phyloP scores from a whole-genome alignment of 805 yeast species.

The Vanderwaltozyma yarrowii region DNA sequence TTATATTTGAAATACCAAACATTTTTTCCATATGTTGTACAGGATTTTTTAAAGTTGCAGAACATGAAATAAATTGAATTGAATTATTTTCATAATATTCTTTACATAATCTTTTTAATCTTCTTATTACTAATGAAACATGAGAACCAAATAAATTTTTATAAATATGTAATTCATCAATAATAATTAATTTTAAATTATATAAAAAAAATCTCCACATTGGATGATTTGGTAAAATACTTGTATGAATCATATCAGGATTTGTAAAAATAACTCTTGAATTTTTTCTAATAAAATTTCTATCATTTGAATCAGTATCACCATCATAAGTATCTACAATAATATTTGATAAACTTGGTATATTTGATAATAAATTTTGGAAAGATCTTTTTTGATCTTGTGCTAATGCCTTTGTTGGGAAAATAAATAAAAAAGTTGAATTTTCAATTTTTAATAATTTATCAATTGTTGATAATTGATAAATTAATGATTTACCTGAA shows the following conservation, averaged over 20 bases:
- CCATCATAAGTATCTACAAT: constrained; percentile 85
- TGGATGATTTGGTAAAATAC: constrained; percentile 68
- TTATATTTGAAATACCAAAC: constrained; percentile 55
- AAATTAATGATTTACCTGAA: constrained; percentile 89
- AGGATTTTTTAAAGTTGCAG: constrained; percentile 84
- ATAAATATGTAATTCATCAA: constrained; percentile 81
- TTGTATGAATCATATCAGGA: constrained; percentile 87
- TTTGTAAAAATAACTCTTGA: constrained; percentile 85
- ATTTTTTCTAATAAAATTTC: constrained; percentile 44
- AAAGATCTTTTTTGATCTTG: constrained; percentile 92
- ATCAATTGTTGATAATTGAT: constrained; percentile 73
- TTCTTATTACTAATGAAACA: constrained; percentile 73
- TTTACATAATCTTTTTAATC: constrained; percentile 51
- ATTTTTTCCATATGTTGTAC: constrained; percentile 57
- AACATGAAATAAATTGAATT: constrained; percentile 72
- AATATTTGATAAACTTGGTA: constrained; percentile 37
- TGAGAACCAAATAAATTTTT: constrained; percentile 89
- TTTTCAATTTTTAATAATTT: constrained; percentile 32
- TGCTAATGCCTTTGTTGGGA: constrained; percentile 96
- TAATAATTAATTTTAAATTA: constrained; percentile 60
- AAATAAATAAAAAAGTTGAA: constrained; percentile 70
- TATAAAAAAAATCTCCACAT: constrained; percentile 63
- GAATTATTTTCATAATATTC: constrained; percentile 32
- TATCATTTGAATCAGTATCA: constrained; percentile 58
- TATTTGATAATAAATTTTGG: constrained; percentile 40